Base-by-base conservation (phyloP, 2,329 filamentous ascomycete genomes). In the Ambrosiella beaveri region DNA sequence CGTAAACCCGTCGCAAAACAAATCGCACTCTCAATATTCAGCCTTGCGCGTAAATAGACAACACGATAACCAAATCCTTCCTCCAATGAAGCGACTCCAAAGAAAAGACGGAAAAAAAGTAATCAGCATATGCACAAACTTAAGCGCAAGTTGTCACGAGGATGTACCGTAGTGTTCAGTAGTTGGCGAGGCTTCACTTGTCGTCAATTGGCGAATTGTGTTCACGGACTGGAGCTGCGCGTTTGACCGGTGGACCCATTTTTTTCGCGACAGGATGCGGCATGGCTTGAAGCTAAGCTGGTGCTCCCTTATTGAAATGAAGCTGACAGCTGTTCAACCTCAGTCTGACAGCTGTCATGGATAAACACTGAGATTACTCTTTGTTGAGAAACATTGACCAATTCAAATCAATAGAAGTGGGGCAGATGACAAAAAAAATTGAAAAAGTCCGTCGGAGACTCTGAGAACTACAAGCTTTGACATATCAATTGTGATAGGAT, bases 41-140 rank as follows among this genome's bases (percentile, higher is more conserved):
- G 56, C 56, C 56, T 58, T 54, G 56, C 39, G 50, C 55, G 44
- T 47, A 17, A 47, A 47, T 17, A 15, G 8, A 17, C 11, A 47
- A 47, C 13, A 8, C 11, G 19, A 47, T 47, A 8, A 8, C n/a
- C 44, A 47, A 13, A 47, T 15, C 8, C 15, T 2, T 8, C 7
- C 9, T 47, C n/a, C n/a, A 13, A 15, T 17, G n/a, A 13, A 13
- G 2, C 9, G 39, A 47, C 44, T n/a, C 44, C 7, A 47, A 15
- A 47, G 17, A 47, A 17, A 19, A 47, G 15, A 47, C 4, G 9
- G 8, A 8, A n/a, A 47, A 45, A 7, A 47, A 15, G 5, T 17
- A 13, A 47, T 15, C n/a, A 15, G n/a, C 6, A 47, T 47, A 47
- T 47, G 44, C 44, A 12, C 44, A 47, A 15, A 47, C 13, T 13